Percentiles rank a stretch among this genome's conserved stretches.
phyloP scores from a whole-genome alignment of 83 land plant genomes.

The Diphasiastrum complanatum region DNA sequence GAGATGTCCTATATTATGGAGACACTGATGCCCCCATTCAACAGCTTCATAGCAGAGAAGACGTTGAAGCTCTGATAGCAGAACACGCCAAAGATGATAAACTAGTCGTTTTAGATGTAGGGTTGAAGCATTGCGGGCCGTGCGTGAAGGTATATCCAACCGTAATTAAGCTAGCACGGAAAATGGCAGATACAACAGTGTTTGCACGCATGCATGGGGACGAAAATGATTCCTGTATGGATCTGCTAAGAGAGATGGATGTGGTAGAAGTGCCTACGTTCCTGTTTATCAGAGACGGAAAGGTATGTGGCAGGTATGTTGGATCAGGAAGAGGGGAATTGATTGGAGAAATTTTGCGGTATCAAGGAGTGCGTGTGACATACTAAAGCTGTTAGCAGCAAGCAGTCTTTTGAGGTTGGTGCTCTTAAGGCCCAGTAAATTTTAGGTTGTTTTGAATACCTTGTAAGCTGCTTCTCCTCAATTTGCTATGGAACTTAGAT shows the following conservation, averaged over 20 bases:
- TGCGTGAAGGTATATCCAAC: slow-evolving; percentile 91
- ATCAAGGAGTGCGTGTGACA: slow-evolving; percentile 86
- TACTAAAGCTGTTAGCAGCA: slow-evolving; percentile 13
- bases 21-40: slow-evolving; percentile 61
- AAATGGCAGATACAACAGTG: slow-evolving; percentile 69
- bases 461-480: too few species aligned
- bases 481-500: too few species aligned
- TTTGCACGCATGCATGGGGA: slow-evolving; percentile 97
- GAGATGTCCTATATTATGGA: slow-evolving; percentile 93
- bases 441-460: too few species aligned
- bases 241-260: slow-evolving; percentile 54
- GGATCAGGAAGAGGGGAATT: slow-evolving; percentile 95
- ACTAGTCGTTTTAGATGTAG: slow-evolving; percentile 85
- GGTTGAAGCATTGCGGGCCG: slow-evolving; percentile 95
- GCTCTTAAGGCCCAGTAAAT: too few species aligned
- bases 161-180: slow-evolving; percentile 75
- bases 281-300: slow-evolving; percentile 67
- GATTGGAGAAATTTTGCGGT: slow-evolving; percentile 84
- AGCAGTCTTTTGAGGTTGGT: too few species aligned
- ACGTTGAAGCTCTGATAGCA: slow-evolving; percentile 58
- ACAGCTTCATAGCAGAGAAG: slow-evolving; percentile 64
- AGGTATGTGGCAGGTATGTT: slow-evolving; percentile 74
- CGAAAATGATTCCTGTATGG: slow-evolving; percentile 89
- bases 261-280: slow-evolving; percentile 95
- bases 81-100: slow-evolving; percentile 55